These are phyloP conservation scores for Phytophthora boehmeriae DNA, from an alignment of 352 stramenopile species.

Conservation along the genomic window DNA sequence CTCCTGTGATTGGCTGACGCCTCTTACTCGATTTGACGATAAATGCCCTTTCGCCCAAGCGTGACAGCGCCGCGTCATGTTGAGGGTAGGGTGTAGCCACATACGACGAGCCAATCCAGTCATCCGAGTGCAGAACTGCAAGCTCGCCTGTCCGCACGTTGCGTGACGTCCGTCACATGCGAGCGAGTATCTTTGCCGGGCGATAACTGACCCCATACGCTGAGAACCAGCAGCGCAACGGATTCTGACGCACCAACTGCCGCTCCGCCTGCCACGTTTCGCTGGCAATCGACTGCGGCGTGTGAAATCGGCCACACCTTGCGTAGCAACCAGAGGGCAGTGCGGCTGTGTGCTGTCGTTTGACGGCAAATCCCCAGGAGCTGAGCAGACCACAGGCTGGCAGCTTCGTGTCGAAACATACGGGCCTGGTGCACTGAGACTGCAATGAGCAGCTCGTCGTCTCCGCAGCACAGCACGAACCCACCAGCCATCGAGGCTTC, in stretches of 20 bases:
- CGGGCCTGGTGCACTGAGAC: not conserved
- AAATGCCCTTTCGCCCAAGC: no score
- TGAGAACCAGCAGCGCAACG: not conserved
- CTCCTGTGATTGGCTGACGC: no score
- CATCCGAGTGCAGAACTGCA: not conserved
- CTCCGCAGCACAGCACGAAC: not conserved
- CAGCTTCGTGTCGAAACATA: not conserved
- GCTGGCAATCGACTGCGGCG: not conserved
- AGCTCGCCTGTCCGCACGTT: not conserved
- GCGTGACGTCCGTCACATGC: not conserved
- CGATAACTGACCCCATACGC: not conserved
- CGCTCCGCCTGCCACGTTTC: no score
- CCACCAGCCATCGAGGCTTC: conserved; percentile 12
- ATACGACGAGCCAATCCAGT: no score
- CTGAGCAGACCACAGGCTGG: not conserved
- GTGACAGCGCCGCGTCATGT: no score
- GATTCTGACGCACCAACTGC: not conserved
- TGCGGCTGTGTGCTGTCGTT: conserved; percentile 1
- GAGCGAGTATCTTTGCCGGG: not conserved
- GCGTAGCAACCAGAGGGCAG: not conserved
- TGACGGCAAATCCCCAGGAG: not conserved
- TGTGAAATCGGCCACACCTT: not conserved
- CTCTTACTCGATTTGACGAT: no score
- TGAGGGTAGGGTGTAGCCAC: no score
- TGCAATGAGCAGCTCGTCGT: conserved; percentile 4